Conservation (phyloP, 768 basidiomycete species). For the Tricholoma sp. region DNA sequence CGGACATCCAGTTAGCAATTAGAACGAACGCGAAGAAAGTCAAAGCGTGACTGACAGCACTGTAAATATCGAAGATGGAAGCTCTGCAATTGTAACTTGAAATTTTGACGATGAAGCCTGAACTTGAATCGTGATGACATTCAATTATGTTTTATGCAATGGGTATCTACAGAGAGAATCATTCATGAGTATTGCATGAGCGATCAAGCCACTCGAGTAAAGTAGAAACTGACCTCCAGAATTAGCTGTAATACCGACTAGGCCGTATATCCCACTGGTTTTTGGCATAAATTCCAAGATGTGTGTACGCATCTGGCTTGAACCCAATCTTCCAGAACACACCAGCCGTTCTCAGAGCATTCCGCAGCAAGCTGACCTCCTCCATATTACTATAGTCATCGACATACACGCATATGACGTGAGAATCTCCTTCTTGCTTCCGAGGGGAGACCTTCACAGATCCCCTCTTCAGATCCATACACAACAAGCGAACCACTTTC, state of each 20-base stretch:
- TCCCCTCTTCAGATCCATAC: slow-evolving; percentile 21
- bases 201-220: too few species aligned
- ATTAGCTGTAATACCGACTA: slow-evolving; percentile 19
- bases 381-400: slow-evolving; percentile 21
- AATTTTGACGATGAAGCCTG: too few species aligned
- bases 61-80: too few species aligned
- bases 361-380: slow-evolving; percentile 27
- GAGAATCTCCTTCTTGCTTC: slow-evolving; percentile 21
- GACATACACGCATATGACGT: slow-evolving; percentile 33
- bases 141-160: too few species aligned
- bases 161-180: too few species aligned
- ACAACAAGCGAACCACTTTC: slow-evolving; percentile 25
- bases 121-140: too few species aligned
- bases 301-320: slow-evolving; percentile 36
- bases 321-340: slow-evolving; percentile 33
- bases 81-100: too few species aligned
- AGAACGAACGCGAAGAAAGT: too few species aligned
- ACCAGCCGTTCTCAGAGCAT: slow-evolving; percentile 27
- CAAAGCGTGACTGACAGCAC: too few species aligned
- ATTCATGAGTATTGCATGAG: too few species aligned
- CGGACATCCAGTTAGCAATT: too few species aligned
- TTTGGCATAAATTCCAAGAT: slow-evolving; percentile 31
- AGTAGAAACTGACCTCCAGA: background rate
- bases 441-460: slow-evolving; percentile 30
- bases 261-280: slow-evolving; percentile 32